Evolutionary conservation across 345 rosid species (phyloP).

Genomic region (Isatis tinctoria): DNA sequence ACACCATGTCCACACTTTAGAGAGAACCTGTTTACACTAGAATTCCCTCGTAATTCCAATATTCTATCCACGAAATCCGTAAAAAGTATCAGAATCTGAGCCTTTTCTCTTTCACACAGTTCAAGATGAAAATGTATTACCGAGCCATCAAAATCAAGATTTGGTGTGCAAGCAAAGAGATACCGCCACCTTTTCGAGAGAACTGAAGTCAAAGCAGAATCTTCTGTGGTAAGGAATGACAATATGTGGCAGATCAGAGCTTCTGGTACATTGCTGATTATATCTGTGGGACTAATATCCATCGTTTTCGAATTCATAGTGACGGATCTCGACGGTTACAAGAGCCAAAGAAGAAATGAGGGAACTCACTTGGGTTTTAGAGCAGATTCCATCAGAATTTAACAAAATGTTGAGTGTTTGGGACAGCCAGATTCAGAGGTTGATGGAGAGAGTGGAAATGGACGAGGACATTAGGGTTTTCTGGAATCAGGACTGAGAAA

Average conservation of each 20-base stretch:
- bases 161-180: background rate
- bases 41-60: background rate
- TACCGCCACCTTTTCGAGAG: slow-evolving; percentile 6
- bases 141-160: background rate
- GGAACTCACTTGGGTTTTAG: background rate
- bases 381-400: background rate
- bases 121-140: background rate
- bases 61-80: background rate
- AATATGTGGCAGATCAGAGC: slow-evolving; percentile 13
- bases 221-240: slow-evolving; percentile 19
- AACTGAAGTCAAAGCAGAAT: slow-evolving; percentile 10
- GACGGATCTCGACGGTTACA: background rate
- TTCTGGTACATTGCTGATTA: slow-evolving; percentile 6
- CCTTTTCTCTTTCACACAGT: background rate
- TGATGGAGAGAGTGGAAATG: too few relatives aligned
- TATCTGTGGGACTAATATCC: background rate
- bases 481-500: too few relatives aligned
- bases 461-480: too few relatives aligned
- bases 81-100: background rate
- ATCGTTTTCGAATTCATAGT: background rate
- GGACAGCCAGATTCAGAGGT: too few relatives aligned
- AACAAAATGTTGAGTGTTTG: too few relatives aligned
- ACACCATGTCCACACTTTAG: background rate
- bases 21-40: background rate
- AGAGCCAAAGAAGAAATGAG: background rate